Percentiles rank a stretch among this genome's conserved stretches.
These are phyloP conservation scores for Aspergillus sojae DNA, from an alignment of 2,329 filamentous ascomycete genomes.

Conservation along the genomic window DNA sequence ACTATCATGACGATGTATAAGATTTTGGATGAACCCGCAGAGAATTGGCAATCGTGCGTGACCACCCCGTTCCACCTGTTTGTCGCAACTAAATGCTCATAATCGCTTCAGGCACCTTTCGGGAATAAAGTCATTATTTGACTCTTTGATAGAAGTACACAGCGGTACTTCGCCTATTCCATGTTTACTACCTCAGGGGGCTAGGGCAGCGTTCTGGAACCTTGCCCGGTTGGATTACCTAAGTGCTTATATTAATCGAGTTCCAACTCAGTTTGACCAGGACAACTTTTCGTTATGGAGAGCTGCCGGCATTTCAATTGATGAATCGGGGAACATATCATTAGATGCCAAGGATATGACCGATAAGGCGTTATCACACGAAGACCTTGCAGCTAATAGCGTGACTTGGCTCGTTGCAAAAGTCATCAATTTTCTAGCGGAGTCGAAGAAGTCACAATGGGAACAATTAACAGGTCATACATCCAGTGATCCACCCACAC, in stretches of 20 bases:
- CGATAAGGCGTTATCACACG: constrained; percentile 46
- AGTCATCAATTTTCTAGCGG: constrained; percentile 64
- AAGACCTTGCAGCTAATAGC: constrained; percentile 64
- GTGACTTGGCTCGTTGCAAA: constrained; percentile 65
- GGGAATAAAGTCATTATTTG: constrained; percentile 61
- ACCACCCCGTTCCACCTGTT: constrained; percentile 10
- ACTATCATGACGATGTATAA: constrained; percentile 66
- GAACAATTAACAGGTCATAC: constrained; percentile 35
- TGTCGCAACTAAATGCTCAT: not conserved
- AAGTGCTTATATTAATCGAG: constrained; percentile 62
- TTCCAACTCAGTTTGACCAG: constrained; percentile 59
- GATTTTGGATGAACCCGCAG: constrained; percentile 62
- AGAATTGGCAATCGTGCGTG: constrained; percentile 57
- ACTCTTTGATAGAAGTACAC: constrained; percentile 42
- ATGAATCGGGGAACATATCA: constrained; percentile 47
- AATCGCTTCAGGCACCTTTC: constrained; percentile 55
- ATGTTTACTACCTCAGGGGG: constrained; percentile 50
- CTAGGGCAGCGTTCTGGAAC: constrained; percentile 65
- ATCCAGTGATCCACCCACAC: constrained; percentile 45
- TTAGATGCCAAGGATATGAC: not conserved
- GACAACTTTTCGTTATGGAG: constrained; percentile 62
- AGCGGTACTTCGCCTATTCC: constrained; percentile 11
- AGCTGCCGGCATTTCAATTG: constrained; percentile 60
- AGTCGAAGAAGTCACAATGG: constrained; percentile 55
- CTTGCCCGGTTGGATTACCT: constrained; percentile 65